Percentiles rank a stretch among this genome's conserved stretches.
These are phyloP conservation scores for Metschnikowia proteae DNA, from an alignment of 805 yeast genomes.

Conservation along the genomic window DNA sequence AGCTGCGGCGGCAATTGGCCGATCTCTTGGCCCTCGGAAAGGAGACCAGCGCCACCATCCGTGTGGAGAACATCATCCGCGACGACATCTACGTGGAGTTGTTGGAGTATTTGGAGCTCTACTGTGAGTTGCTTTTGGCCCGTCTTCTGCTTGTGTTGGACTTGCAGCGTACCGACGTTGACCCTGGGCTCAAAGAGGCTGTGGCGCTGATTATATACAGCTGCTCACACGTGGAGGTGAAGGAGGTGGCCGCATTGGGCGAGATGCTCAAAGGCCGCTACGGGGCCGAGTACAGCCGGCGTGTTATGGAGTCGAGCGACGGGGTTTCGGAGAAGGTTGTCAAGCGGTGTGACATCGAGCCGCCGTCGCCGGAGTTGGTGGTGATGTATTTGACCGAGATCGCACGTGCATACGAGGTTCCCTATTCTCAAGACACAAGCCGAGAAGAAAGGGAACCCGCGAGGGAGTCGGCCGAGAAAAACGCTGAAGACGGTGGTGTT, in stretches of 20 bases:
- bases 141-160: slow-evolving; percentile 60
- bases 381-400: slow-evolving; percentile 71
- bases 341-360: slow-evolving; percentile 57
- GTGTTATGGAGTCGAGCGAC: slow-evolving; percentile 45
- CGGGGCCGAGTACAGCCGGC: slow-evolving; percentile 62
- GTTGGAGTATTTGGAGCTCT: slow-evolving; percentile 72
- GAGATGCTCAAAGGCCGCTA: slow-evolving; percentile 61
- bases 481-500: too few relatives aligned
- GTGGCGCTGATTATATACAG: slow-evolving; percentile 65
- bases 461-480: neutral
- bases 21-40: slow-evolving; percentile 66
- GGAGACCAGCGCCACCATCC: slow-evolving; percentile 75
- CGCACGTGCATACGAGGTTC: slow-evolving; percentile 73
- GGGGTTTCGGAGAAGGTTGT: slow-evolving; percentile 67
- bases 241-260: slow-evolving; percentile 58
- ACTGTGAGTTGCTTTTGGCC: slow-evolving; percentile 77
- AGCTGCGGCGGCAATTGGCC: slow-evolving; percentile 66
- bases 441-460: neutral
- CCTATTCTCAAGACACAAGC: slow-evolving; percentile 52
- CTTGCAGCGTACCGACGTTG: slow-evolving; percentile 39
- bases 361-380: slow-evolving; percentile 66
- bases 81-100: slow-evolving; percentile 80
- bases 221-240: slow-evolving; percentile 70
- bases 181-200: slow-evolving; percentile 69
- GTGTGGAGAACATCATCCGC: slow-evolving; percentile 80